These are phyloP conservation scores for Claviceps fusiformis DNA, from an alignment of 2,329 filamentous ascomycete species.

Conservation along the genomic window DNA sequence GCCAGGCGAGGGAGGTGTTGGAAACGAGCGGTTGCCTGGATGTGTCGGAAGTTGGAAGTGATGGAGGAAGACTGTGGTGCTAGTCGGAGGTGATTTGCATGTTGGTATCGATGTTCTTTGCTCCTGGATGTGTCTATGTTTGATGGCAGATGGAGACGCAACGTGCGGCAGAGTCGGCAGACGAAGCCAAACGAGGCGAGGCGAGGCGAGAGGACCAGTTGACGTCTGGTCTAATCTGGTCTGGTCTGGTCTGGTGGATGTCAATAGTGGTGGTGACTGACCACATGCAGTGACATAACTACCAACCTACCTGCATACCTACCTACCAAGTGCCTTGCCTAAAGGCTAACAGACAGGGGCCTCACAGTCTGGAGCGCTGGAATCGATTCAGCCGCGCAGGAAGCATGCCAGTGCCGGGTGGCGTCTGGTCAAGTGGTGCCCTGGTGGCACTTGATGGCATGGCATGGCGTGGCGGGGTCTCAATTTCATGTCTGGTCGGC, in stretches of 20 bases:
- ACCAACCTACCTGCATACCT: not conserved
- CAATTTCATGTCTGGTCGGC: not conserved
- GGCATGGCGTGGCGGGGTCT: not conserved
- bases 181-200: not conserved
- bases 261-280: not conserved
- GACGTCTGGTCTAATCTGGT: not conserved
- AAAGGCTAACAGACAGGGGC: too few species aligned
- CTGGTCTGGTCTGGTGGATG: not conserved
- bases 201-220: not conserved
- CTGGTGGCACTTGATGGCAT: too few species aligned
- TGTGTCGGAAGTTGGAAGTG: not conserved
- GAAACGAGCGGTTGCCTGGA: not conserved
- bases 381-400: not conserved
- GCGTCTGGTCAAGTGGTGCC: too few species aligned
- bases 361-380: not conserved
- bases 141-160: not conserved
- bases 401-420: not conserved
- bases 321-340: too few species aligned
- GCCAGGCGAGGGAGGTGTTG: conserved; percentile 2
- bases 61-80: not conserved
- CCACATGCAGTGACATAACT: not conserved
- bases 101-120: not conserved
- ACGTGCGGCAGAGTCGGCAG: not conserved
- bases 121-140: not conserved
- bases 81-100: not conserved